Base-by-base conservation (phyloP, 805 yeast genomes). In the Saccharomycopsis sp. region DNA sequence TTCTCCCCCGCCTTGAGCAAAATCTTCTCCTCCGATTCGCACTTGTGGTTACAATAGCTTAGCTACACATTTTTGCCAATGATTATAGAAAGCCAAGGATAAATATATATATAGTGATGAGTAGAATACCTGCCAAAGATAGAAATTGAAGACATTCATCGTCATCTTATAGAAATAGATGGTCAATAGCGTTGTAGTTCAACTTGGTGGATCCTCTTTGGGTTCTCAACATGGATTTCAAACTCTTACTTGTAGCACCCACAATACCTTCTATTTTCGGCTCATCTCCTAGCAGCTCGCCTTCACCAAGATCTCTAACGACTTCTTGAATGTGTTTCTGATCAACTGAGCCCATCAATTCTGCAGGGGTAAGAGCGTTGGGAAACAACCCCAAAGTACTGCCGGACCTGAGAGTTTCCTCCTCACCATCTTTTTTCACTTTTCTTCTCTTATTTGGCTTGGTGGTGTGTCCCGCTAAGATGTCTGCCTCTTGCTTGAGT, bases 141-240 rank as follows among this genome's bases (percentile, higher is more conserved):
- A n/a, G n/a, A 25, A 25, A 25, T 25, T 25, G n/a, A 25, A 25
- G n/a, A 25, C 29, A n/a, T n/a, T n/a, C n/a, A n/a, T n/a, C n/a
- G n/a, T n/a, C n/a, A n/a, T n/a, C n/a, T n/a, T n/a, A n/a, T n/a
- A n/a, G n/a, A n/a, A n/a, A n/a, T n/a, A n/a, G n/a, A 45, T 69
- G 74, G 48, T 77, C 79, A 40, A 89, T 73, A 4, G 89, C 87
- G 36, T 72, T 77, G 58, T 92, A 92, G 59, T 92, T 92, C 59
- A 92, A 82, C 66, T 92, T 92, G 62, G 80, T 82, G 20, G 96
- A 84, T 50, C 80, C 77, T 5, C 82, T 68, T 53, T 84, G 79
- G 59, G 78, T 81, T 49, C 75, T 73, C 30, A 89, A 57, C 82
- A 86, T 77, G 42, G 68, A 75, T 54, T 74, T 80, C 2, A 92